Percentiles rank a stretch among this genome's conserved stretches.
These are phyloP conservation scores for Thermothielavioides terrestris DNA, from an alignment of 495 filamentous ascomycete genomes.

Conservation along the genomic window DNA sequence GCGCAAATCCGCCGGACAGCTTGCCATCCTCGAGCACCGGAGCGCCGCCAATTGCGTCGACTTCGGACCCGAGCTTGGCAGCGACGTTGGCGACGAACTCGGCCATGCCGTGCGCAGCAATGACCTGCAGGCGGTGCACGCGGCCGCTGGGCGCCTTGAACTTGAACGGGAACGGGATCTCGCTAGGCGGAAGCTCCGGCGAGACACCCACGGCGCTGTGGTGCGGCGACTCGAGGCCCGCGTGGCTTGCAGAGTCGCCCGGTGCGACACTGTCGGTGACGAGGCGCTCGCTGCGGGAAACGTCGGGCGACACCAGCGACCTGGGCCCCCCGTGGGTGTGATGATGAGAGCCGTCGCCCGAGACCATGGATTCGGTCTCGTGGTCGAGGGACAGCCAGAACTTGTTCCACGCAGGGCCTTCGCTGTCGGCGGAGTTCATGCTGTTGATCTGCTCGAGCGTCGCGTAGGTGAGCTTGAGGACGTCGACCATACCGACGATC, in stretches of 20 bases:
- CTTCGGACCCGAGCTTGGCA: constrained; percentile 80
- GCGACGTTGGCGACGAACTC: constrained; percentile 73
- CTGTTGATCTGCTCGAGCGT: constrained; percentile 87
- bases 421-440: constrained; percentile 66
- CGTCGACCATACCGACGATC: constrained; percentile 99
- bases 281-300: constrained; percentile 45
- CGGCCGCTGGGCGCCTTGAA: constrained; percentile 97
- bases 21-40: constrained; percentile 68
- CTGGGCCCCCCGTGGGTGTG: constrained; percentile 39
- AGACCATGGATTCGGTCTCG: constrained; percentile 94
- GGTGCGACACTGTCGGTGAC: constrained; percentile 74
- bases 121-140: constrained; percentile 83
- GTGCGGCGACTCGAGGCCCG: constrained; percentile 67
- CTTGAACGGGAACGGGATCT: constrained; percentile 89
- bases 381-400: constrained; percentile 97
- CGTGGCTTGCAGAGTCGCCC: constrained; percentile 88
- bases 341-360: constrained; percentile 62
- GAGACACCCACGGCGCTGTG: constrained; percentile 47
- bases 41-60: constrained; percentile 75
- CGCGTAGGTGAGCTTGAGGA: constrained; percentile 94
- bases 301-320: constrained; percentile 68
- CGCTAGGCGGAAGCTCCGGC: constrained; percentile 46
- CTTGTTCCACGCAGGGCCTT: constrained; percentile 98
- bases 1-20: constrained; percentile 73
- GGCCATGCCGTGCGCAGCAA: constrained; percentile 67